Evolutionary conservation across 1,284 basidiomycete species (phyloP), one percentile per base, ranked within the genome.

Genomic region (Sporisorium exsertum): DNA sequence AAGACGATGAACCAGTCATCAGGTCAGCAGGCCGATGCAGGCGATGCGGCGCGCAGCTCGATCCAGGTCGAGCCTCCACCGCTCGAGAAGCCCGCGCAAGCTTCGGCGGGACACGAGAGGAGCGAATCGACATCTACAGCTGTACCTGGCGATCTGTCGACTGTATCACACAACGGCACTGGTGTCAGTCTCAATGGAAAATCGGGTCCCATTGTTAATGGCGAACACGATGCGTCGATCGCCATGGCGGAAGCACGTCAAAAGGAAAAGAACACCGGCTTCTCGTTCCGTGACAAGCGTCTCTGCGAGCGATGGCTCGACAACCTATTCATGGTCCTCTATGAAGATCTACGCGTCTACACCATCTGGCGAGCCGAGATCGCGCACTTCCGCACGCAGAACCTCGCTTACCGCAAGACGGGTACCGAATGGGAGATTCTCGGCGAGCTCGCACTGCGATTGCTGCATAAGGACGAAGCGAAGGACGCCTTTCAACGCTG

Each of bases 301-400:
- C 87, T 99, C 32, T 99, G 97, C 85, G 96, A 99, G 85, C 89
- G 97, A 54, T 99, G 96, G 96, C 88, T 99, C 58, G 96, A 98
- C 86, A 99, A 99, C 81, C 86, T 99, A 61, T 99, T 99, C 87
- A 95, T 99, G 94, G 95, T 98, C 2, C 88, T 98, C 5, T 98
- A 98, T 86, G 95, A 98, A 92, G 96, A 99, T 85, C 88, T 99
- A 54, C 91, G 97, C n/a, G 93, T 99, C 13, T 99, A 96, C 92
- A 99, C 97, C 0, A 99, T 99, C 83, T 99, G 97, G 91, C 91
- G 96, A 22, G 96, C 97, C 4, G 97, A 99, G 85, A 92, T 98
- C n/a, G 94, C 94, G 0, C 96, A 99, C 84, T 99, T 97, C 89
- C 97, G 96, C 85, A 94, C 93, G 0, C 96, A 98, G 84, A 93